These are phyloP conservation scores for Alternaria burnsii DNA, from an alignment of 2,329 filamentous ascomycete species.

Conservation along the genomic window DNA sequence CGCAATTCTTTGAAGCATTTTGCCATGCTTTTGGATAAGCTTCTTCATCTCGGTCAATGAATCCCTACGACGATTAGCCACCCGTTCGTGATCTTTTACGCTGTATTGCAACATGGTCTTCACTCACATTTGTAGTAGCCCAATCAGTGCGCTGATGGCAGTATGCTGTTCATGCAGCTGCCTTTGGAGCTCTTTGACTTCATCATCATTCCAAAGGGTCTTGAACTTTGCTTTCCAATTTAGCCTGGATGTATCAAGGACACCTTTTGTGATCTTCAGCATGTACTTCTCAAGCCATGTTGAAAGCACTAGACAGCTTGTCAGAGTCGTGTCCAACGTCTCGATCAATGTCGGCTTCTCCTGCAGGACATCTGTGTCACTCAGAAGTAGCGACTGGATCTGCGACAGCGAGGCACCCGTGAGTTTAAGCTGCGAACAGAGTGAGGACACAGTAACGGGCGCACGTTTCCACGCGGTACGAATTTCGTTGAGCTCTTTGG, in stretches of 20 bases:
- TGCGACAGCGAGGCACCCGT: background rate
- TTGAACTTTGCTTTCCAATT: background rate
- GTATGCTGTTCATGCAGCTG: background rate
- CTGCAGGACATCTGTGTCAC: background rate
- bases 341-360: background rate
- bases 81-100: too few species aligned
- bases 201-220: background rate
- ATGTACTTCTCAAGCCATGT: background rate
- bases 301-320: background rate
- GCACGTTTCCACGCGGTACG: background rate
- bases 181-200: background rate
- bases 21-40: background rate
- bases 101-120: background rate
- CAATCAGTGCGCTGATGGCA: background rate
- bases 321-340: background rate
- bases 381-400: background rate
- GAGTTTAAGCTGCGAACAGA: background rate
- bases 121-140: background rate
- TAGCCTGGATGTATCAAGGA: background rate
- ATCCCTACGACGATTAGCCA: background rate
- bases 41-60: background rate
- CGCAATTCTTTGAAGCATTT: slow-evolving; percentile 2
- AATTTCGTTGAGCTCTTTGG: background rate
- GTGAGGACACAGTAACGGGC: background rate
- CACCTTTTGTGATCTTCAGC: background rate